These are phyloP conservation scores for Pestalotiopsis sp. DNA, from an alignment of 2,329 filamentous ascomycete genomes.

Conservation along the genomic window DNA sequence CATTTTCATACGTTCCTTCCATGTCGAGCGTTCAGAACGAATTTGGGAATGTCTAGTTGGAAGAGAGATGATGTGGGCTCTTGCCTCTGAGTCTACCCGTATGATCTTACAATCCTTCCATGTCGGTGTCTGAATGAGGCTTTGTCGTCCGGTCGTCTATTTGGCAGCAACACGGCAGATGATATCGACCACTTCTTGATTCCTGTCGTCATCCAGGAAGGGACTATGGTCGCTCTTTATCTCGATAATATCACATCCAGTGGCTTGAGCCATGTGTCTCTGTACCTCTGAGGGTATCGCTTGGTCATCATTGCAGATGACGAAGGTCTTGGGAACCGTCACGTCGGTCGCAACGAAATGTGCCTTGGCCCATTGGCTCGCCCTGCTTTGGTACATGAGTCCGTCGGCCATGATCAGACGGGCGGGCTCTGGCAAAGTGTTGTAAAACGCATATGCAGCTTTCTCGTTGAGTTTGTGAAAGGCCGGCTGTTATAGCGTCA, in stretches of 20 bases:
- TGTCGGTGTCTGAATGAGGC: too few relatives aligned
- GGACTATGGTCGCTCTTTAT: slow-evolving; percentile 22
- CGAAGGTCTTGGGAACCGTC: slow-evolving; percentile 25
- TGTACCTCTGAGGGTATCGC: slow-evolving; percentile 21
- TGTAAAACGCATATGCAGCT: slow-evolving; percentile 8
- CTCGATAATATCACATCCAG: slow-evolving; percentile 18
- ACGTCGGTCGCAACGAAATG: slow-evolving; percentile 24
- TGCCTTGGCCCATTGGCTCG: slow-evolving; percentile 15
- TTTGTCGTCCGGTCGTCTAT: not conserved
- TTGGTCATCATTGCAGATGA: slow-evolving; percentile 26
- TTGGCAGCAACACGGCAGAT: not conserved
- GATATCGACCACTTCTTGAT: not conserved
- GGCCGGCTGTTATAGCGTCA: not conserved
- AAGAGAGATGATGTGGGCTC: too few relatives aligned
- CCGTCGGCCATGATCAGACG: not conserved
- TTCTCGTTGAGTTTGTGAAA: not conserved
- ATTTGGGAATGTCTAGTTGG: too few relatives aligned
- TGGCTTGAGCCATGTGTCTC: slow-evolving; percentile 20
- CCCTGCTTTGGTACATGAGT: slow-evolving; percentile 19
- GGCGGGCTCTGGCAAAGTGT: slow-evolving; percentile 1
- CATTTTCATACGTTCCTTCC: too few relatives aligned
- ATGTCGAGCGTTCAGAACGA: too few relatives aligned
- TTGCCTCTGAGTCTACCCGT: too few relatives aligned
- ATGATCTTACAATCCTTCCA: too few relatives aligned
- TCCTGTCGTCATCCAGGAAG: slow-evolving; percentile 18